Evolutionary conservation across 2,329 filamentous ascomycete species (phyloP).

Genomic region (Drechslera avenae): DNA sequence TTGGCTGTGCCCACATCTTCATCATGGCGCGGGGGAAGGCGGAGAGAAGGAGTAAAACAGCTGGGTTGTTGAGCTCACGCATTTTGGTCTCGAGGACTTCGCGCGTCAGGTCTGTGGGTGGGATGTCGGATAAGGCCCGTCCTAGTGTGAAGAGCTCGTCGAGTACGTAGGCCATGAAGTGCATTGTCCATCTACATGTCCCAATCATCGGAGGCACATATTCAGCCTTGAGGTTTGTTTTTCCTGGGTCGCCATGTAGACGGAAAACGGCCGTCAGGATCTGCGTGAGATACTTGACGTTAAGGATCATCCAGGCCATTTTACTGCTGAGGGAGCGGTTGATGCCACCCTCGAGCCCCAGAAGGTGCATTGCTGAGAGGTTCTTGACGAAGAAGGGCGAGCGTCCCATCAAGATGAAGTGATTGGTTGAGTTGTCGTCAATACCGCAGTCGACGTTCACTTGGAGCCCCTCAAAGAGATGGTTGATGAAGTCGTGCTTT

Average conservation of each 20-base stretch:
- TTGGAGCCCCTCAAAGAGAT: conserved; percentile 59
- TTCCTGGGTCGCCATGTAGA: conserved; percentile 53
- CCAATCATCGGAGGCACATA: conserved; percentile 58
- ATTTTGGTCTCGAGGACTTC: conserved; percentile 34
- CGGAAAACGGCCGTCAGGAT: conserved; percentile 64
- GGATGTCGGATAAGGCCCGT: conserved; percentile 24
- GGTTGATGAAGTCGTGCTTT: conserved; percentile 61
- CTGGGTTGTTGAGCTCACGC: conserved; percentile 42
- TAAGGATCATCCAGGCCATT: conserved; percentile 74
- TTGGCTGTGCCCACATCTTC: conserved; percentile 42
- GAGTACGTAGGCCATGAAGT: conserved; percentile 63
- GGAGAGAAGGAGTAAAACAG: conserved; percentile 39
- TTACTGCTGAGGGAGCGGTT: conserved; percentile 70
- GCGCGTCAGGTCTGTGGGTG: conserved; percentile 46
- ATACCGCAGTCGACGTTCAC: conserved; percentile 78
- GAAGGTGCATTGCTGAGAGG: conserved; percentile 76
- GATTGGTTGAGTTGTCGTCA: conserved; percentile 65
- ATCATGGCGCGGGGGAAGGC: conserved; percentile 47
- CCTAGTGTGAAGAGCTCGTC: conserved; percentile 54
- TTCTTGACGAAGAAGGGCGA: conserved; percentile 76
- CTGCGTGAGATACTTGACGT: conserved; percentile 70
- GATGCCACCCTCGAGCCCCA: conserved; percentile 60
- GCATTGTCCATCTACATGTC: conserved; percentile 77
- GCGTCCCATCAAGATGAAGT: conserved; percentile 48
- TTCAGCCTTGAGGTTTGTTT: conserved; percentile 49